Conservation (phyloP, 352 stramenopile genomes). For the Globisporangium okanoganense region DNA sequence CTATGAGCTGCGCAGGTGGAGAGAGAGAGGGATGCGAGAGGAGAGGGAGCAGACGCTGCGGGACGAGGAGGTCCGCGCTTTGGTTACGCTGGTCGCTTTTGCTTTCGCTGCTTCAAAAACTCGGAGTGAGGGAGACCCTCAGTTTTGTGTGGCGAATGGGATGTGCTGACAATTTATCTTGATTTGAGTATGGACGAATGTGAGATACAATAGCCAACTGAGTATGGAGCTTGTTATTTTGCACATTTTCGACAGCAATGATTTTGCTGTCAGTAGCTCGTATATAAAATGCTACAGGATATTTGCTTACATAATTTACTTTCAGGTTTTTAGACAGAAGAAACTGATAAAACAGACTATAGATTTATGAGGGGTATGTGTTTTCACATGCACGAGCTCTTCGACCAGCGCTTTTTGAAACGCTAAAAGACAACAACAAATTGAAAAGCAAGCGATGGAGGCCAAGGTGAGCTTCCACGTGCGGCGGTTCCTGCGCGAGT, state of each 20-base stretch:
- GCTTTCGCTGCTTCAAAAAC: background rate
- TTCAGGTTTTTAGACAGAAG: too few species aligned
- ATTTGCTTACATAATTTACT: too few species aligned
- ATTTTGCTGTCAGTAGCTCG: too few species aligned
- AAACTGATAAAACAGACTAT: too few species aligned
- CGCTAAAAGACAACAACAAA: background rate
- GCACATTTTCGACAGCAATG: background rate
- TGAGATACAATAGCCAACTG: background rate
- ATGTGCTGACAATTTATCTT: background rate
- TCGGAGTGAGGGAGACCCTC: background rate
- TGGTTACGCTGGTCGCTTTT: background rate
- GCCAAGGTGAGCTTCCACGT: slow-evolving; percentile 87
- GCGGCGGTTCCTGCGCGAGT: slow-evolving; percentile 78
- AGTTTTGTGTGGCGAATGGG: background rate
- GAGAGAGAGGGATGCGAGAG: background rate
- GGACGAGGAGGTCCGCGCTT: background rate
- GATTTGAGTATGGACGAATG: background rate
- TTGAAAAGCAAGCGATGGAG: slow-evolving; percentile 46
- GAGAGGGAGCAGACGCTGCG: slow-evolving; percentile 4
- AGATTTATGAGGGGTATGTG: too few species aligned
- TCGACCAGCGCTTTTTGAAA: background rate
- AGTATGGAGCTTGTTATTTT: background rate
- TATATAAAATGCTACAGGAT: too few species aligned
- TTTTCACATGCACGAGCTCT: too few species aligned
- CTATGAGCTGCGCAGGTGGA: background rate